These are phyloP conservation scores for Xylaria curta DNA, from an alignment of 495 filamentous ascomycete genomes.

Conservation along the genomic window DNA sequence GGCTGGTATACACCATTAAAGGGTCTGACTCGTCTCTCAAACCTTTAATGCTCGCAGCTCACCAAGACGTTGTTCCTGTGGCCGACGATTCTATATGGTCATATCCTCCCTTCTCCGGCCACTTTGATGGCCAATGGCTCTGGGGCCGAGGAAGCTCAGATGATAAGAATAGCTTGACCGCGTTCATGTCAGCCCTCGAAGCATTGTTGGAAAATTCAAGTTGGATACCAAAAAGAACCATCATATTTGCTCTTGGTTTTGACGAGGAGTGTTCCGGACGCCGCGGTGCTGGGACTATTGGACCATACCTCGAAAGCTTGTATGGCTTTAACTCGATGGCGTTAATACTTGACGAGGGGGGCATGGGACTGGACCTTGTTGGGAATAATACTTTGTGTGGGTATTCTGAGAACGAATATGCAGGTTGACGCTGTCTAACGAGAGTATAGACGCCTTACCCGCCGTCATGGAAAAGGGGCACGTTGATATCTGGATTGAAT, in stretches of 20 bases:
- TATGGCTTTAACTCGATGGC: conserved; percentile 65
- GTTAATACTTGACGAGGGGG: conserved; percentile 69
- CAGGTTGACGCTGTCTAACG: conserved; percentile 33
- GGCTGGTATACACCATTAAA: conserved; percentile 65
- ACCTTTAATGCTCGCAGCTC: conserved; percentile 66
- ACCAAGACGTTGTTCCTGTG: conserved; percentile 72
- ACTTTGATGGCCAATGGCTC: conserved; percentile 67
- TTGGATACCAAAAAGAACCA: conserved; percentile 62
- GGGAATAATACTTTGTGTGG: conserved; percentile 43
- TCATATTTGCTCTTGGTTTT: conserved; percentile 69
- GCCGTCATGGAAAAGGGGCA: conserved; percentile 60
- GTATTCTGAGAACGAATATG: conserved; percentile 22
- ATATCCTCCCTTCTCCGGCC: conserved; percentile 65
- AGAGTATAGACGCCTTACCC: conserved; percentile 52
- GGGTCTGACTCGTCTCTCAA: conserved; percentile 60
- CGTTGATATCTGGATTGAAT: conserved; percentile 57
- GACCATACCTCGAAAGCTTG: conserved; percentile 52
- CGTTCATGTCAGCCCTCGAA: conserved; percentile 64
- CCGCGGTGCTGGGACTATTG: conserved; percentile 62
- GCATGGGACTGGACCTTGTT: conserved; percentile 54
- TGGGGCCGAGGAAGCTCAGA: conserved; percentile 69
- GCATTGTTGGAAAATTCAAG: conserved; percentile 58
- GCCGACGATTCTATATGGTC: conserved; percentile 64
- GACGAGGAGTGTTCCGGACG: conserved; percentile 70
- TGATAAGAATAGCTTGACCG: conserved; percentile 72